phyloP scores from a whole-genome alignment of 2,329 filamentous ascomycete genomes.

The Dothideomycetidae sp. region DNA sequence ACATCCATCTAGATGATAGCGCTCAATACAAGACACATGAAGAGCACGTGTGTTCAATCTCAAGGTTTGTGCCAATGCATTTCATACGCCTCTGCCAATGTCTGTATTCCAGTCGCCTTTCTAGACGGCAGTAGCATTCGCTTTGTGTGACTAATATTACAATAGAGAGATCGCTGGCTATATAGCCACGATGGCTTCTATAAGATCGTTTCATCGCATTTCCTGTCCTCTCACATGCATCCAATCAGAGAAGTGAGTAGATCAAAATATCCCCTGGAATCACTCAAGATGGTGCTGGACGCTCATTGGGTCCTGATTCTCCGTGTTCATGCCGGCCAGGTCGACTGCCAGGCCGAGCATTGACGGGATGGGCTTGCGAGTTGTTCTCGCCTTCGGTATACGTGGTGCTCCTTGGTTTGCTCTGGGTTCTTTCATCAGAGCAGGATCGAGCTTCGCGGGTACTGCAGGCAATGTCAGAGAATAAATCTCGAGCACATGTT shows the following conservation, averaged over 20 bases:
- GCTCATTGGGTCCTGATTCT: conserved; percentile 11
- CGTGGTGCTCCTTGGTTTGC: conserved; percentile 77
- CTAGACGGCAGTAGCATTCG: neutral
- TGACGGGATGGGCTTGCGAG: conserved; percentile 35
- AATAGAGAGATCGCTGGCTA: neutral
- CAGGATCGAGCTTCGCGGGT: conserved; percentile 70
- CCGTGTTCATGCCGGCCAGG: conserved; percentile 1
- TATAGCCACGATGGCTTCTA: neutral
- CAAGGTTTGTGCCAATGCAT: too few relatives aligned
- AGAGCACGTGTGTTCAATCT: too few relatives aligned
- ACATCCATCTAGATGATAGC: neutral
- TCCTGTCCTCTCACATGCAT: too few relatives aligned
- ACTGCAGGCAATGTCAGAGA: too few relatives aligned
- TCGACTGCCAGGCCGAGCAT: conserved; percentile 20
- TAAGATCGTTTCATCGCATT: neutral
- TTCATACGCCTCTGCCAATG: too few relatives aligned
- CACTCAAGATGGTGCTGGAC: neutral
- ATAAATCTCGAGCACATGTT: too few relatives aligned
- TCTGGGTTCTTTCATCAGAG: conserved; percentile 81
- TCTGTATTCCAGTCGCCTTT: too few relatives aligned
- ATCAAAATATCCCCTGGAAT: too few relatives aligned
- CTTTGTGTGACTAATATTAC: neutral
- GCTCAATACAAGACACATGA: too few relatives aligned
- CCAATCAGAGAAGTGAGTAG: too few relatives aligned
- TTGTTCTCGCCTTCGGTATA: conserved; percentile 35